Evolutionary conservation across 495 filamentous ascomycete genomes (phyloP).

Genomic region (Daldinia loculata): DNA sequence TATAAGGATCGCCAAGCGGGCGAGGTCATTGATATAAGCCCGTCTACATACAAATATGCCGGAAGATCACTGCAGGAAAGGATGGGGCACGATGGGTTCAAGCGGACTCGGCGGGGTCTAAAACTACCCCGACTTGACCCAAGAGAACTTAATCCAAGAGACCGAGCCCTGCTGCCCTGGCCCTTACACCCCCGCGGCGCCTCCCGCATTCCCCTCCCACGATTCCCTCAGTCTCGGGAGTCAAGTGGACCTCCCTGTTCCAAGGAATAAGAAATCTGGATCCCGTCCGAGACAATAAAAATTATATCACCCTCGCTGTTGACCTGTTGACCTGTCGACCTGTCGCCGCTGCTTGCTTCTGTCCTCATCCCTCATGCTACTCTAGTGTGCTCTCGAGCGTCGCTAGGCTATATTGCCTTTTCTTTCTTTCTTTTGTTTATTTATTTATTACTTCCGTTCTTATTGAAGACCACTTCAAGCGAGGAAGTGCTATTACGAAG

Average conservation of each 20-base stretch:
- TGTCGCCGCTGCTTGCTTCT: not conserved
- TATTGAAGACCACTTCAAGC: no score
- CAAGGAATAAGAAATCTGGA: conserved; percentile 6
- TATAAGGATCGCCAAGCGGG: conserved; percentile 1
- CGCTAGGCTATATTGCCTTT: no score
- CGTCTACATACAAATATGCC: conserved; percentile 32
- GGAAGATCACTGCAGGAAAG: conserved; percentile 35
- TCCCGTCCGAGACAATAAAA: conserved; percentile 1
- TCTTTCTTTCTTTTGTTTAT: no score
- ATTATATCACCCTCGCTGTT: not conserved
- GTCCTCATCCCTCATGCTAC: not conserved
- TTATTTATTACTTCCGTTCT: no score
- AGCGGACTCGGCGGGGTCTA: conserved; percentile 24
- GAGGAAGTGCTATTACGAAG: not conserved
- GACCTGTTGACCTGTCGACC: not conserved
- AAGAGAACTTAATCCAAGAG: conserved; percentile 1
- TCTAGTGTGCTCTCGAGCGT: not conserved
- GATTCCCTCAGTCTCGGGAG: conserved; percentile 23
- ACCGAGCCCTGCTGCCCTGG: not conserved
- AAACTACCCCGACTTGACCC: not conserved
- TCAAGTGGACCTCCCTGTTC: conserved; percentile 27
- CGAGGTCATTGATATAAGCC: conserved; percentile 29
- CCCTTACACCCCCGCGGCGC: conserved; percentile 19
- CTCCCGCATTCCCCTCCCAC: conserved; percentile 25
- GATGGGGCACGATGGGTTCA: conserved; percentile 27